Percentiles rank a stretch among this genome's conserved stretches.
Conservation (phyloP, 2,329 filamentous ascomycete species). For the Pyricularia sp. region DNA sequence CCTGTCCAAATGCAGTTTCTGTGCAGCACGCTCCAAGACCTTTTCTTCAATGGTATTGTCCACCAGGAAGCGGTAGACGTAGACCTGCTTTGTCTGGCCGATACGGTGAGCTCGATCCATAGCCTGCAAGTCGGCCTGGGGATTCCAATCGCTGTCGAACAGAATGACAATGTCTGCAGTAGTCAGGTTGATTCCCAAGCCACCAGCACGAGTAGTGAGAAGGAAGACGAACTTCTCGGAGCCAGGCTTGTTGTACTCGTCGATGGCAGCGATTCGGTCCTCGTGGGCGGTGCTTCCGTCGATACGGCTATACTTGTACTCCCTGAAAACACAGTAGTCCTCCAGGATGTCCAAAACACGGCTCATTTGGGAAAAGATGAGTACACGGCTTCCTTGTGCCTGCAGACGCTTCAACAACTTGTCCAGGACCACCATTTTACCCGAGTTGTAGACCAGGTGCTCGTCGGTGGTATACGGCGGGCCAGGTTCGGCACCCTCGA, state of each 20-base stretch:
- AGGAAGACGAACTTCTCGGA: constrained; percentile 97
- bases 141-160: constrained; percentile 98
- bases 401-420: constrained; percentile 79
- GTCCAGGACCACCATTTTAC: constrained; percentile 96
- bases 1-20: constrained; percentile 93
- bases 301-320: constrained; percentile 94
- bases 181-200: constrained; percentile 93
- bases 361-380: constrained; percentile 99
- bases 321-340: constrained; percentile 94
- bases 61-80: constrained; percentile 93
- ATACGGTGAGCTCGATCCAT: constrained; percentile 99
- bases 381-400: constrained; percentile 81
- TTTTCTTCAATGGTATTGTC: constrained; percentile 99
- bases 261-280: constrained; percentile 93
- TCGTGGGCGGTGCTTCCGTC: constrained; percentile 95
- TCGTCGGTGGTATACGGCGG: constrained; percentile 98
- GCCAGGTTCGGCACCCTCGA: constrained; percentile 93
- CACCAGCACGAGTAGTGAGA: constrained; percentile 89
- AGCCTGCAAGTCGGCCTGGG: constrained; percentile 93
- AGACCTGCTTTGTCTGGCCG: constrained; percentile 94
- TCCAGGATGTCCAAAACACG: constrained; percentile 93
- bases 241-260: constrained; percentile 92
- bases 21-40: constrained; percentile 89
- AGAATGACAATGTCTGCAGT: constrained; percentile 91
- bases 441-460: constrained; percentile 85